Percentiles rank a stretch among this genome's conserved stretches.
Evolutionary conservation across 2,329 filamentous ascomycete species (phyloP).

Genomic region (Kalmusia sp.): DNA sequence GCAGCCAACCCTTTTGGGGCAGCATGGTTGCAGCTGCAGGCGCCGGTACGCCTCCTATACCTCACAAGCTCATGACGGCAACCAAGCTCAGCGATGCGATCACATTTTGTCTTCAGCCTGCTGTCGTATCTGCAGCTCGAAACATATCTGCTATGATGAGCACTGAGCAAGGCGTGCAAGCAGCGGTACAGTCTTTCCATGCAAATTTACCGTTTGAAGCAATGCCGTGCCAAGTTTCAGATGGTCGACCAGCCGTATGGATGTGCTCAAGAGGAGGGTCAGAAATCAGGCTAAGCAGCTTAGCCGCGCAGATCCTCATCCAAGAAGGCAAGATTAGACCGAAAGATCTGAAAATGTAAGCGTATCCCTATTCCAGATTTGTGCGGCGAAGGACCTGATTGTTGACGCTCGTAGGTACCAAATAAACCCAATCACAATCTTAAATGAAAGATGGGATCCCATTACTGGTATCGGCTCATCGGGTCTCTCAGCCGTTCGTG

Average conservation of each 20-base stretch:
- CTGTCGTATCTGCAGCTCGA: constrained; percentile 46
- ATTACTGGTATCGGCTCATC: constrained; percentile 70
- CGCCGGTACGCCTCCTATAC: constrained; percentile 57
- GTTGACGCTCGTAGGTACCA: constrained; percentile 18
- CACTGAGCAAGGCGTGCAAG: constrained; percentile 49
- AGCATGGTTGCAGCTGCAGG: constrained; percentile 56
- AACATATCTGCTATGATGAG: constrained; percentile 52
- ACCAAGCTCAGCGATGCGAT: constrained; percentile 55
- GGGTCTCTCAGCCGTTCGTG: constrained; percentile 60
- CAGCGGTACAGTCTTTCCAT: constrained; percentile 56
- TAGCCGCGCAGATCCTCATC: constrained; percentile 31
- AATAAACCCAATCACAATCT: constrained; percentile 37
- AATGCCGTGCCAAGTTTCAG: constrained; percentile 28
- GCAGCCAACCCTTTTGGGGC: constrained; percentile 59
- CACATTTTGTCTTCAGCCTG: constrained; percentile 49
- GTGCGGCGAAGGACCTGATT: neutral
- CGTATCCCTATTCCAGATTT: neutral
- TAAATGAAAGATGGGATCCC: constrained; percentile 62
- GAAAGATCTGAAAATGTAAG: constrained; percentile 27
- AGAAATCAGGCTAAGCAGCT: constrained; percentile 25
- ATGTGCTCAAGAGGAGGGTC: constrained; percentile 19
- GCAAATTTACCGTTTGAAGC: constrained; percentile 39
- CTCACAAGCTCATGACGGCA: constrained; percentile 50
- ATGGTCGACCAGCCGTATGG: constrained; percentile 31
- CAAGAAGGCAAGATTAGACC: constrained; percentile 21